phyloP scores from a whole-genome alignment of 192 early-diverging fungal genomes.

The Geranomyces michiganensis region DNA sequence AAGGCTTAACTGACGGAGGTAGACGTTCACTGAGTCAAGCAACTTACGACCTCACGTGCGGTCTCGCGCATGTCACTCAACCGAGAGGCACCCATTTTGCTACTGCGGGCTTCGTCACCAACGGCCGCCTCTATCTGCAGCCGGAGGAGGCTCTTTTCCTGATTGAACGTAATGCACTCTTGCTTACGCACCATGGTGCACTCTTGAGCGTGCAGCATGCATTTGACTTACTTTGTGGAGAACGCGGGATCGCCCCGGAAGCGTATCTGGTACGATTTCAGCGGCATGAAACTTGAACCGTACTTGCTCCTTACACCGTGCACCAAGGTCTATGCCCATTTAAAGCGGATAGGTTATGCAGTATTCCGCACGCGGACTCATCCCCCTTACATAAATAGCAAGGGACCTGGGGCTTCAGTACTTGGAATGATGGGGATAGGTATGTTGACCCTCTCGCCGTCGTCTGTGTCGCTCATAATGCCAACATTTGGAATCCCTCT shows the following conservation, averaged over 20 bases:
- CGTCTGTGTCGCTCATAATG: too few species aligned
- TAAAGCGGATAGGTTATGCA: slow-evolving; percentile 28
- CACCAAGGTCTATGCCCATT: slow-evolving; percentile 27
- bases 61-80: neutral
- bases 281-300: neutral
- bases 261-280: slow-evolving; percentile 2
- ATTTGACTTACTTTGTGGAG: slow-evolving; percentile 14
- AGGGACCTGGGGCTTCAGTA: too few species aligned
- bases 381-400: too few species aligned
- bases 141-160: slow-evolving; percentile 29
- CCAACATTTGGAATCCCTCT: too few species aligned
- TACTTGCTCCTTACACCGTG: neutral
- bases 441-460: too few species aligned
- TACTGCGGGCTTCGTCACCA: neutral
- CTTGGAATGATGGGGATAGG: too few species aligned
- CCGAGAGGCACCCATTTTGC: slow-evolving; percentile 9
- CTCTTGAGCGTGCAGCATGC: slow-evolving; percentile 22
- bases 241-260: neutral
- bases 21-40: slow-evolving; percentile 24
- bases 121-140: neutral
- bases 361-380: slow-evolving; percentile 1
- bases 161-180: slow-evolving; percentile 24
- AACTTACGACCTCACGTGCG: neutral
- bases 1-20: neutral
- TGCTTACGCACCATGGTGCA: slow-evolving; percentile 9